Evolutionary conservation across 176 grass and related monocot species (phyloP), one percentile per base, ranked within the genome.

Genomic region (Oryza punctata): DNA sequence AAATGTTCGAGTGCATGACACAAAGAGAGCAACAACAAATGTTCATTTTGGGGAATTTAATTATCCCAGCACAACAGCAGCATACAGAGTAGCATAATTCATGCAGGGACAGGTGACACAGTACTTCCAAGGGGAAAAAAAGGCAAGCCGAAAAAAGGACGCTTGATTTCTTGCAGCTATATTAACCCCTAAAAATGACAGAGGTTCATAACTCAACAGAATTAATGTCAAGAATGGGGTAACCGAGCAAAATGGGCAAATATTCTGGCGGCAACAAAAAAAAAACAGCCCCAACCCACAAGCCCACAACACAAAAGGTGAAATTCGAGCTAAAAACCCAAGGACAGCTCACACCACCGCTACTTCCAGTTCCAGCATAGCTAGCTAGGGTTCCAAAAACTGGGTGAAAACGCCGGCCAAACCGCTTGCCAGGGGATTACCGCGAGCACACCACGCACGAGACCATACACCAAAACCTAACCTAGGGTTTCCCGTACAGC

Each of bases 331-430:
- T 26, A 47, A 54, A 47, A 54, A 37, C 50, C 5, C 29, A 6
- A 50, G 1, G 1, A 27, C 14, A 54, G 35, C 14, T 30, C 28
- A 49, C 72, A 40, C 14, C 45, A 84, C 25, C 75, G 14, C 41
- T 74, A 45, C 29, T 10, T 68, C 73, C 50, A 76, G 30, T 14
- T 76, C 29, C 50, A 76, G n/a, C 30, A 29, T 68, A 67, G 25
- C 27, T 52, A 67, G 33, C 28, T 52, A 67, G 24, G 13, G 29
- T 73, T 73, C 23, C 12, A 30, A 21, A 84, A 67, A 35, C 33
- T 1, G 28, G 63, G 72, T 21, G 57, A 61, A 61, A 61, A 61
- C 57, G 9, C 21, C 57, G 3, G 7, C 9, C 2, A 24, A 24
- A 61, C 38, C 21, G 82, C 44, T 54, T 35, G 16, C 72, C 54